A percentile compares a stretch with the other conserved stretches of the same genome.
Conservation (phyloP, 176 grass and related monocot genomes). For the Aegilops tauschii region DNA sequence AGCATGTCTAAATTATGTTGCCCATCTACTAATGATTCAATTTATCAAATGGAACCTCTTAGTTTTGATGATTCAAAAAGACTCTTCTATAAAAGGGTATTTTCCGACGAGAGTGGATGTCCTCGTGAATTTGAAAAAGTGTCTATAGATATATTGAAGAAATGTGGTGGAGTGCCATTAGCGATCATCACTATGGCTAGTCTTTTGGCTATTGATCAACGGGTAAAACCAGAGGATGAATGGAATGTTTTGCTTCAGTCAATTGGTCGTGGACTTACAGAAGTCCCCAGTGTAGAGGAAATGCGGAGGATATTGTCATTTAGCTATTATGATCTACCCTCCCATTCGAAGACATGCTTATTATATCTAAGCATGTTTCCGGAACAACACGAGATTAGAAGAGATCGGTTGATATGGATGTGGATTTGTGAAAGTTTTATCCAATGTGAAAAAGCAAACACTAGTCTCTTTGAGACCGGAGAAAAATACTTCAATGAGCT, state of each 20-base stretch:
- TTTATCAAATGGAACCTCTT: not conserved
- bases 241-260: not conserved
- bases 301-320: not conserved
- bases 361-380: not conserved
- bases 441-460: not conserved
- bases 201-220: not conserved
- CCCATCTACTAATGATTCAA: not conserved
- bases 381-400: not conserved
- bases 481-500: not conserved
- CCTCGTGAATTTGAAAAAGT: not conserved
- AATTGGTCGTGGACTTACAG: not conserved
- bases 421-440: constrained; percentile 13
- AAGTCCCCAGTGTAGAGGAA: not conserved
- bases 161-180: not conserved
- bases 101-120: not conserved
- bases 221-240: not conserved
- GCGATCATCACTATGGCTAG: not conserved
- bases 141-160: not conserved
- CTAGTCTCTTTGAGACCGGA: not conserved
- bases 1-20: not conserved
- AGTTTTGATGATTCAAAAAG: not conserved
- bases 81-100: not conserved
- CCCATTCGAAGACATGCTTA: not conserved
- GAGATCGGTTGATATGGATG: not conserved
- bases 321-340: not conserved